A percentile compares a stretch with the other conserved stretches of the same genome.
Evolutionary conservation across 139 green algal genomes (phyloP).

Genomic region (Trebouxia sp.): DNA sequence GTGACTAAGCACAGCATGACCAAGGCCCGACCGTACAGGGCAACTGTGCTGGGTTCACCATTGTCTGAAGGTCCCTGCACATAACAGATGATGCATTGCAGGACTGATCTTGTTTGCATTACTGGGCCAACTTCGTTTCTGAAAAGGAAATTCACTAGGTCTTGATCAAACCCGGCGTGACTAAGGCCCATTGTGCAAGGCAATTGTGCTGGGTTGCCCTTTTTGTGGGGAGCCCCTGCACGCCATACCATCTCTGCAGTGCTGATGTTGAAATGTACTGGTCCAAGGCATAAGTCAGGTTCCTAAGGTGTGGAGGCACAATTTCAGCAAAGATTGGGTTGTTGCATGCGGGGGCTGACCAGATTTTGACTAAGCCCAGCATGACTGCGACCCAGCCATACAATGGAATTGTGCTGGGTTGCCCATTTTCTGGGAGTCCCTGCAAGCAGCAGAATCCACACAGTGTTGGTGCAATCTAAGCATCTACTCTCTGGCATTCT

Average conservation of each 20-base stretch:
- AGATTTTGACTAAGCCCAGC: slow-evolving; percentile 42
- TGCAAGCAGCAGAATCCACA: background rate
- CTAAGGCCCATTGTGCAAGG: background rate
- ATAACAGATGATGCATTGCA: no score
- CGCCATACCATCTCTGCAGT: no score
- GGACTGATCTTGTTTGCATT: no score
- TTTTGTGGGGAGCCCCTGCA: no score
- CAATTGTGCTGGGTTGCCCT: background rate
- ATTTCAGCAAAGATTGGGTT: slow-evolving; percentile 49
- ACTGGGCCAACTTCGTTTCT: no score
- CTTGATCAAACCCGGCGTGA: slow-evolving; percentile 33
- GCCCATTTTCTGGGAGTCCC: background rate
- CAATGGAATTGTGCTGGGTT: background rate
- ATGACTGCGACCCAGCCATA: background rate
- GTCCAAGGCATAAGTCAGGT: slow-evolving; percentile 63
- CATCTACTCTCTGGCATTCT: background rate
- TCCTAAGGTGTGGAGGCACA: background rate
- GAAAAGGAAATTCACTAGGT: slow-evolving; percentile 55
- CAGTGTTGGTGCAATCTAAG: background rate
- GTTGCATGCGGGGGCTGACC: slow-evolving; percentile 54
- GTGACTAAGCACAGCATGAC: no score
- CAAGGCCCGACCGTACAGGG: no score
- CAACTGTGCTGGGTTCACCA: no score
- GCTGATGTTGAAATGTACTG: no score
- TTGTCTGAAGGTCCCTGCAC: no score